Base-by-base conservation (phyloP, 2,329 filamentous ascomycete genomes). In the Trichophyton schoenleinii region DNA sequence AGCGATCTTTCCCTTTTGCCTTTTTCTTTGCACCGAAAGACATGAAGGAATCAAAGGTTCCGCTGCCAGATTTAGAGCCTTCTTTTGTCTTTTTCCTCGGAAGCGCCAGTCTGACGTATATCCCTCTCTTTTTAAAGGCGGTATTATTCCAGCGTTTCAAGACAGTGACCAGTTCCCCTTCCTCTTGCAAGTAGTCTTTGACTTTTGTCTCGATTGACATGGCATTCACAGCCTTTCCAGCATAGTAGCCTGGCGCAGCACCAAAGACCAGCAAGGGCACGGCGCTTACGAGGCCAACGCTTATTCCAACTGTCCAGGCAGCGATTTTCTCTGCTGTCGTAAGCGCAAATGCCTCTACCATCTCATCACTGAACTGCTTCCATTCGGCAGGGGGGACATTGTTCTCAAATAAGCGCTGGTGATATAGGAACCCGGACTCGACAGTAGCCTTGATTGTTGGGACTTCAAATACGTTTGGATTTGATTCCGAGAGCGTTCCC, bases 161-260 rank as follows among this genome's bases (percentile, higher is more conserved):
- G 22, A 58, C 61, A 13, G 58, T 49, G 18, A 62, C 61, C 38
- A 64, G 22, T n/a, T 64, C 61, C 31, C 61, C 61, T 34, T 59
- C 53, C 8, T 61, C 63, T 44, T 62, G 44, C 31, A 53, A 34
- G 7, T 57, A 48, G n/a, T 55, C 48, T 15, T 46, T 41, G 22
- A 64, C 60, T 42, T 64, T 64, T 44, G 60, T 58, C 25, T 59
- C 58, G 15, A 62, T 62, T 20, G 61, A 59, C 25, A 52, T 60
- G 13, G 60, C 41, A 13, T 62, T 62, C n/a, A 64, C 34, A 3
- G 58, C 53, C 34, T 64, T 64, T n/a, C 61, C 63, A 48, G 63
- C 61, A 28, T 64, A 64, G 53, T 64, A 64, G 15, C 61, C 63
- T 8, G 62, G 58, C 8, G 60, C 44, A 41, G 60, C 46, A 15